Evolutionary conservation across 352 stramenopile genomes (phyloP).

Genomic region (Pythium pectinolyticum): DNA sequence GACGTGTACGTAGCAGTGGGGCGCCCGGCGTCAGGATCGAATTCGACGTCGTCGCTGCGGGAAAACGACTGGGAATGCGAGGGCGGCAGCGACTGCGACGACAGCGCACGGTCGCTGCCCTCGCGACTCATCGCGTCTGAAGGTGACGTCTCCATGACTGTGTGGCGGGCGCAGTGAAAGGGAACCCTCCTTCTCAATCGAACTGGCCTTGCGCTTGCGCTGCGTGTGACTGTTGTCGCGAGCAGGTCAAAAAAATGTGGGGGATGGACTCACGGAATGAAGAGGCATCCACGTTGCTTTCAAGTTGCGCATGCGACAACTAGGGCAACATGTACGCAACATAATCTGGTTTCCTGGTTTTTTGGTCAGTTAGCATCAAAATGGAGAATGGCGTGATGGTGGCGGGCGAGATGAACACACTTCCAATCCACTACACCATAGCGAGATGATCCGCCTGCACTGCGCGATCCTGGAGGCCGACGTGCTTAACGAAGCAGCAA

Average conservation of each 20-base stretch:
- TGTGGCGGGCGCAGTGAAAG: neutral
- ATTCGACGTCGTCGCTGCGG: slow-evolving; percentile 9
- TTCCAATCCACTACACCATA: too few species aligned
- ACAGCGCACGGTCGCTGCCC: neutral
- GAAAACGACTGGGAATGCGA: neutral
- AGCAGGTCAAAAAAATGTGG: neutral
- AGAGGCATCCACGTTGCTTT: too few species aligned
- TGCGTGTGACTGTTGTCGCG: neutral
- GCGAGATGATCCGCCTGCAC: too few species aligned
- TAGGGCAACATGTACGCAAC: too few species aligned
- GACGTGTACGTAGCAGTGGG: neutral
- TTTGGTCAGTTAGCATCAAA: too few species aligned
- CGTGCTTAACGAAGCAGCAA: too few species aligned
- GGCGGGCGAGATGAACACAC: too few species aligned
- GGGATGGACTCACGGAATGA: too few species aligned
- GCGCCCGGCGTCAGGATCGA: neutral
- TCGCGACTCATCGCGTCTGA: slow-evolving; percentile 2
- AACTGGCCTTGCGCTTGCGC: neutral
- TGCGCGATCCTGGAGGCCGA: too few species aligned
- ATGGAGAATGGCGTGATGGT: too few species aligned
- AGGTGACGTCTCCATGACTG: neutral
- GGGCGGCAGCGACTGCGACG: neutral
- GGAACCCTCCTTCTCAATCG: neutral
- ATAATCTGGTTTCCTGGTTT: too few species aligned
- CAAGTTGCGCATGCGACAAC: too few species aligned